Conservation (phyloP, 306 rosid species). For the Adenanthera pavonina region DNA sequence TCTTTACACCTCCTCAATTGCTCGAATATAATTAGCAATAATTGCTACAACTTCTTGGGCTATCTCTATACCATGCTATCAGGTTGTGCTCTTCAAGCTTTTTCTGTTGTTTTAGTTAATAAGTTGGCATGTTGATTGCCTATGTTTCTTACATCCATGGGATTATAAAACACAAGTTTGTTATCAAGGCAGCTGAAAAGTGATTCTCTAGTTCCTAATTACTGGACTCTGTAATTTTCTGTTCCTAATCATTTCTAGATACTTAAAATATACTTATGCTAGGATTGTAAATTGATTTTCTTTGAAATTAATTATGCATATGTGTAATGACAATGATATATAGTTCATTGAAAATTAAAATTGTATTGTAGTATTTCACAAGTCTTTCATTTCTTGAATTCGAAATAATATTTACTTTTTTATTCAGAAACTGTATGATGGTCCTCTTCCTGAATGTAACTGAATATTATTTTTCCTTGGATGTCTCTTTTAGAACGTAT, state of each 20-base stretch:
- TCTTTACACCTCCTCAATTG: not conserved
- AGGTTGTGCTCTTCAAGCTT: not conserved
- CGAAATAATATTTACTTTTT: not conserved
- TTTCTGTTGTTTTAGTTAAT: not conserved
- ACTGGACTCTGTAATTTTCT: not conserved
- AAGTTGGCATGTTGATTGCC: not conserved
- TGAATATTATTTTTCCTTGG: not conserved
- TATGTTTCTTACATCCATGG: not conserved
- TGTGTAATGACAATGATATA: not conserved
- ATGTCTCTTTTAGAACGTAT: slow-evolving; percentile 60
- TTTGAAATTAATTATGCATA: not conserved
- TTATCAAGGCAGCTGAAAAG: not conserved
- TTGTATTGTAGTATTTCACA: not conserved
- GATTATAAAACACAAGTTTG: not conserved
- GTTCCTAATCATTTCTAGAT: not conserved
- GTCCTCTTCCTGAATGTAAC: not conserved
- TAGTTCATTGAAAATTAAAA: not conserved
- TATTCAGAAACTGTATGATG: not conserved
- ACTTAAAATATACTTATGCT: not conserved
- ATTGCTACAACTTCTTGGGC: not conserved
- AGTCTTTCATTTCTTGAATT: not conserved
- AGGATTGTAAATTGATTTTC: not conserved
- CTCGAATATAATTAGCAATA: not conserved
- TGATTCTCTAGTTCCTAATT: not conserved
- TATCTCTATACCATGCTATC: not conserved